Evolutionary conservation across 108 stramenopile species (phyloP).

Genomic region (Skeletonema tropicum): DNA sequence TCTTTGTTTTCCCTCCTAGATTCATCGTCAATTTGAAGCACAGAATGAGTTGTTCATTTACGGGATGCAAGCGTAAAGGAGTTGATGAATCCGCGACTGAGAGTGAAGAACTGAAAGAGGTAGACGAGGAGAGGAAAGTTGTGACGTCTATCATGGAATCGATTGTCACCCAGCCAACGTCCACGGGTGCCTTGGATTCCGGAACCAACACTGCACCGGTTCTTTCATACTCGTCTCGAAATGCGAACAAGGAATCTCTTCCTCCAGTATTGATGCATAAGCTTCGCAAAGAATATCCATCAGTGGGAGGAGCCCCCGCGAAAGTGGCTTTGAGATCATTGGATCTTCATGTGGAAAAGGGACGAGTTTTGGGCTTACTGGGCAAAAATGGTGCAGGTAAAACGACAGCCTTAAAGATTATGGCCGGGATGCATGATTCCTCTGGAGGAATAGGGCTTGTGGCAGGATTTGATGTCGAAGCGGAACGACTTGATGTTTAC

Average conservation of each 20-base stretch:
- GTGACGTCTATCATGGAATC: conserved; percentile 23
- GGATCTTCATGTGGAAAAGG: conserved; percentile 60
- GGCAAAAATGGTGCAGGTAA: conserved; percentile 83
- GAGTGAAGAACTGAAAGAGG: conserved; percentile 27
- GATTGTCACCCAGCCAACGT: conserved; percentile 13
- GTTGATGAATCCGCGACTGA: not conserved
- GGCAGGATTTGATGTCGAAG: conserved; percentile 54
- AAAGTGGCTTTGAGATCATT: conserved; percentile 55
- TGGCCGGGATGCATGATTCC: conserved; percentile 60
- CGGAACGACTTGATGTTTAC: conserved; percentile 56
- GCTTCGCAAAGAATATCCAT: conserved; percentile 59
- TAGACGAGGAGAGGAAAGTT: conserved; percentile 25
- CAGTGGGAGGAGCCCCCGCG: conserved; percentile 46
- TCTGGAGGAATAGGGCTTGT: conserved; percentile 62
- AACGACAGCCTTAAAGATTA: conserved; percentile 70
- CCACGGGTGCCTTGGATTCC: not conserved
- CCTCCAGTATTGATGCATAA: conserved; percentile 55
- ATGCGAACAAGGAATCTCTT: conserved; percentile 19
- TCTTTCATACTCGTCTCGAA: conserved; percentile 16
- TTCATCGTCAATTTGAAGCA: conserved; percentile 21
- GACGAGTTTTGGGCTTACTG: conserved; percentile 68
- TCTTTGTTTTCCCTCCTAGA: conserved; percentile 41
- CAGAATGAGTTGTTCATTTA: not conserved
- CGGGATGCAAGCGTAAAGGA: not conserved
- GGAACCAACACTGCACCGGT: not conserved